A percentile compares a stretch with the other conserved stretches of the same genome.
Evolutionary conservation across 2,329 filamentous ascomycete genomes (phyloP).

Genomic region (Annulohypoxylon truncatum): DNA sequence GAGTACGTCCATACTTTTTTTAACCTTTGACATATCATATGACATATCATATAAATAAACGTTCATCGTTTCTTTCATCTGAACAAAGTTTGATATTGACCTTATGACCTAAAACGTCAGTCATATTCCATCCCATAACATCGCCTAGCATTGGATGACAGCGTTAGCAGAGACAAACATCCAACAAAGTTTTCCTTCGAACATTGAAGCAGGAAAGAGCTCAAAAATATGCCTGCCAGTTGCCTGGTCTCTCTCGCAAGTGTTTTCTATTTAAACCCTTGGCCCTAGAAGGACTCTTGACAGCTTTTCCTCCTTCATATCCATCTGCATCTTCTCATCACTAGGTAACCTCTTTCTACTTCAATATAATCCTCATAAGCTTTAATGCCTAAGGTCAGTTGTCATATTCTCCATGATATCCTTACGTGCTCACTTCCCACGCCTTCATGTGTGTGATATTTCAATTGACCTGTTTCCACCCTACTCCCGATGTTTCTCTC

Average conservation of each 20-base stretch:
- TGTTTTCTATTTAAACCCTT: not conserved
- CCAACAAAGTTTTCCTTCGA: not conserved
- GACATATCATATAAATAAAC: not conserved
- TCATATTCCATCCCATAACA: not conserved
- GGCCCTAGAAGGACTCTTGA: not conserved
- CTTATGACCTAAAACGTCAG: not conserved
- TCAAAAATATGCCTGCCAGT: not conserved
- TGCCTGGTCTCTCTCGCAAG: not conserved
- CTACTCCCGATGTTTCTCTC: too few species aligned
- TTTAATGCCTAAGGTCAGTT: too few species aligned
- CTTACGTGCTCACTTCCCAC: too few species aligned
- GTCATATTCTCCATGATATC: too few species aligned
- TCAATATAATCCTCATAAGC: too few species aligned
- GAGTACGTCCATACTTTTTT: too few species aligned
- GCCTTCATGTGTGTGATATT: too few species aligned
- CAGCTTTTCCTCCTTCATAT: not conserved
- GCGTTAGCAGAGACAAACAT: not conserved
- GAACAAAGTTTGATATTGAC: too few species aligned
- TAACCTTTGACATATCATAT: too few species aligned
- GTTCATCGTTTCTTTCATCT: too few species aligned
- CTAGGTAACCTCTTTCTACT: too few species aligned
- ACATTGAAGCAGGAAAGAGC: not conserved
- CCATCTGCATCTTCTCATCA: not conserved
- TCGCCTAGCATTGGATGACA: not conserved
- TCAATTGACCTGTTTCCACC: too few species aligned